Evolutionary conservation across 2,329 filamentous ascomycete species (phyloP).

Genomic region (Ambrosiella beaveri): DNA sequence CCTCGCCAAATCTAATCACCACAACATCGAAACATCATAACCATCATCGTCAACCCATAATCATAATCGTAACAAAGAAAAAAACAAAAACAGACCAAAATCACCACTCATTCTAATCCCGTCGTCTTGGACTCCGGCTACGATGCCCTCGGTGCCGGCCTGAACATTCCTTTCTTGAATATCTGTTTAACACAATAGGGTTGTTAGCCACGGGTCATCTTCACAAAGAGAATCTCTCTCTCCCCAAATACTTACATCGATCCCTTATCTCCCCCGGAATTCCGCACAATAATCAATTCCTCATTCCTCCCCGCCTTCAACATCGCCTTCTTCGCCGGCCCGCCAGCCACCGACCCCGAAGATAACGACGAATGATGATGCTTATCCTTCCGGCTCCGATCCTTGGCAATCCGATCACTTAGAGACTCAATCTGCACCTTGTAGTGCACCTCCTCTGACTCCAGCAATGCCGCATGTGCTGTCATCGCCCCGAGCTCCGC

Average conservation of each 20-base stretch:
- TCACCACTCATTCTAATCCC: background rate
- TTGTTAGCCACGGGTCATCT: conserved; percentile 2
- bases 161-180: conserved; percentile 12
- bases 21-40: background rate
- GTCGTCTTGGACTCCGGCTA: background rate
- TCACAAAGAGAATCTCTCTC: background rate
- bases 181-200: conserved; percentile 4
- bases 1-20: background rate
- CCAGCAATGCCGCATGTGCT: conserved; percentile 4
- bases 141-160: conserved; percentile 1
- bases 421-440: conserved; percentile 12
- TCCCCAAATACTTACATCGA: conserved; percentile 13
- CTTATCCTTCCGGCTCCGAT: conserved; percentile 4
- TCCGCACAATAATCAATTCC: conserved; percentile 10
- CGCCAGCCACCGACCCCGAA: background rate
- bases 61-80: background rate
- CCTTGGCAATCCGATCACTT: conserved; percentile 6
- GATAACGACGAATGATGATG: background rate
- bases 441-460: conserved; percentile 10
- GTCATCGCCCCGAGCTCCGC: conserved; percentile 6
- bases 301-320: conserved; percentile 4
- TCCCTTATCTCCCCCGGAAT: conserved; percentile 4
- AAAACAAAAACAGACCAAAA: background rate
- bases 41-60: background rate
- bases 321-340: conserved; percentile 3